Base-by-base conservation (phyloP, 257 asterid species). In the Leonotis leonurus region DNA sequence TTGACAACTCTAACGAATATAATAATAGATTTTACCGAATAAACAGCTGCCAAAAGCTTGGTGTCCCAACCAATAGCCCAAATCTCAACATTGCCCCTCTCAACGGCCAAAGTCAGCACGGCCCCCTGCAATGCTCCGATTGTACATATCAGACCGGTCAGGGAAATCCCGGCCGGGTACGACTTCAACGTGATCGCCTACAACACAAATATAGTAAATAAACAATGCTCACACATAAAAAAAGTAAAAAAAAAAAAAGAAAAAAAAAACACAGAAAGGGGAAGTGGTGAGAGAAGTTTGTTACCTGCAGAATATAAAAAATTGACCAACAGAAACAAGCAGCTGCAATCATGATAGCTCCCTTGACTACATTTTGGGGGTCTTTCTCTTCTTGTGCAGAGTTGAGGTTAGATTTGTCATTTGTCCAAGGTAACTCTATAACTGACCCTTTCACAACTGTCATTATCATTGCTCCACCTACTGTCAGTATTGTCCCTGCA, bases 391-490 rank as follows among this genome's bases (percentile, higher is more conserved):
- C 56, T 27, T 55, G 53, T 7, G 33, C 12, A 24, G 12, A 25
- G 20, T 52, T 51, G 8, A 56, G 12, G 22, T 64, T 49, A 64
- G 63, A 16, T 0, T 62, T 55, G 67, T 53, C 44, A 58, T 72
- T 77, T 30, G 80, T 79, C 97, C 94, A 86, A 0, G 97, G 91
- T 39, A 89, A 50, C 17, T 59, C 64, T 48, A 89, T 61, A 27
- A 53, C 32, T 1, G 83, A 83, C 11, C 97, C 95, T 21, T 40
- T 60, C 3, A 86, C 76, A 36, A 89, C 63, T 24, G 87, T 87
- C 91, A 90, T 83, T 13, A 87, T 65, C 94, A 85, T 87, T 3
- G 95, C 95, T 16, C 97, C 97, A 29, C 88, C 80, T 17, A 83
- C 67, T 0, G 87, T 83, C 2, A 78, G 65, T 8, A 81, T 11